Conservation (phyloP, 805 yeast genomes). For the Hanseniaspora lachancei region DNA sequence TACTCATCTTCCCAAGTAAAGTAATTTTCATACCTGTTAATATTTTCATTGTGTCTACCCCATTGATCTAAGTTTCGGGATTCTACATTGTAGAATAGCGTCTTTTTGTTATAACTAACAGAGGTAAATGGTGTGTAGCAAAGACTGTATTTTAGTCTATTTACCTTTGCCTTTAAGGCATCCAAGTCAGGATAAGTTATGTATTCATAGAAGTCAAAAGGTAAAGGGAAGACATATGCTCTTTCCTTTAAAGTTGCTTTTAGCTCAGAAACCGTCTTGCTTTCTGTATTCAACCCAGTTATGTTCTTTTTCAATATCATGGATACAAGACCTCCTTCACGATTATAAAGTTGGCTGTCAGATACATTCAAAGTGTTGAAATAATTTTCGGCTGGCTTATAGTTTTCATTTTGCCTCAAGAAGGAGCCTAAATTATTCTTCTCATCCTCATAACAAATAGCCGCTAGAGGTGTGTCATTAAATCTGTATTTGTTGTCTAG, state of each 20-base stretch:
- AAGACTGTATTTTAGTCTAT: conserved; percentile 9
- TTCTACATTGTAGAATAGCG: neutral
- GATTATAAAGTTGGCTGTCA: neutral
- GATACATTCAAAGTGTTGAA: neutral
- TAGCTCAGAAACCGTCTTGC: neutral
- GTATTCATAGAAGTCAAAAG: conserved; percentile 8
- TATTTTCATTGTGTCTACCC: conserved; percentile 11
- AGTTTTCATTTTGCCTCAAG: conserved; percentile 1
- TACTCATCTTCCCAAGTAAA: conserved; percentile 12
- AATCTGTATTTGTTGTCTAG: conserved; percentile 2
- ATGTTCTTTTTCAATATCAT: conserved; percentile 4
- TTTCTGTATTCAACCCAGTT: neutral
- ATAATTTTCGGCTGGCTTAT: neutral
- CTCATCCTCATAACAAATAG: neutral
- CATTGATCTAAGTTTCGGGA: conserved; percentile 10
- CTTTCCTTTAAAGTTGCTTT: neutral
- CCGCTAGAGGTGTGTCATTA: conserved; percentile 6
- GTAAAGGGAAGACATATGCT: conserved; percentile 7
- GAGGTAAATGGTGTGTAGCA: conserved; percentile 5
- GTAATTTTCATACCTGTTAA: neutral
- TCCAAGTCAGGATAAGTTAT: neutral
- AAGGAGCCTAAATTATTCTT: conserved; percentile 8
- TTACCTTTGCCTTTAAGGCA: neutral
- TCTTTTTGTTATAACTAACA: neutral
- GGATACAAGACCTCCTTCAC: neutral